Conservation (phyloP, 148 eudicot species). For the Fallopia convolvulus region DNA sequence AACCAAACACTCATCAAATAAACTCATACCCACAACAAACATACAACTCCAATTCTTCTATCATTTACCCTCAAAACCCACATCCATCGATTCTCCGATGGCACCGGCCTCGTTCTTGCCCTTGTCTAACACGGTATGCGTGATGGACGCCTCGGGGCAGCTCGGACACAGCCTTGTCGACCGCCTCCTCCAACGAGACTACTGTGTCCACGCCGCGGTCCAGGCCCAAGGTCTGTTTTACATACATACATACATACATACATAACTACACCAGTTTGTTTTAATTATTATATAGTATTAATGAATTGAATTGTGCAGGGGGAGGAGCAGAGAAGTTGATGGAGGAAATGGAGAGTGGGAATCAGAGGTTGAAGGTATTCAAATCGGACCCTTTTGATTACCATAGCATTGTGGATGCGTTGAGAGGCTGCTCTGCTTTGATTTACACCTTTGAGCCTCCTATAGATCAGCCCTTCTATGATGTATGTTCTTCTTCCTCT, state of each 20-base stretch:
- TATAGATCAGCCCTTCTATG: constrained; percentile 30
- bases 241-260: not conserved
- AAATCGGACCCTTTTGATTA: constrained; percentile 64
- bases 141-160: constrained; percentile 77
- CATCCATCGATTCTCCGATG: constrained; percentile 15
- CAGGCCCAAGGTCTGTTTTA: constrained; percentile 24
- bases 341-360: constrained; percentile 13
- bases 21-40: not conserved
- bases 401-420: constrained; percentile 63
- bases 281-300: not conserved
- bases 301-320: constrained; percentile 7
- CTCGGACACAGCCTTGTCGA: constrained; percentile 55
- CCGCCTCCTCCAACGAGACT: constrained; percentile 58
- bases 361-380: constrained; percentile 46
- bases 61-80: not conserved
- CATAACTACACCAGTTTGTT: not conserved
- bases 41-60: not conserved
- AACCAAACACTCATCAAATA: not conserved
- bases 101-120: constrained; percentile 32
- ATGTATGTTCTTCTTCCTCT: not conserved
- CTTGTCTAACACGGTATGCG: constrained; percentile 45
- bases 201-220: constrained; percentile 65
- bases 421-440: constrained; percentile 74
- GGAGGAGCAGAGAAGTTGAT: constrained; percentile 17
- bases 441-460: constrained; percentile 80